Conservation (phyloP, 768 basidiomycete species). For the Russula lepida region DNA sequence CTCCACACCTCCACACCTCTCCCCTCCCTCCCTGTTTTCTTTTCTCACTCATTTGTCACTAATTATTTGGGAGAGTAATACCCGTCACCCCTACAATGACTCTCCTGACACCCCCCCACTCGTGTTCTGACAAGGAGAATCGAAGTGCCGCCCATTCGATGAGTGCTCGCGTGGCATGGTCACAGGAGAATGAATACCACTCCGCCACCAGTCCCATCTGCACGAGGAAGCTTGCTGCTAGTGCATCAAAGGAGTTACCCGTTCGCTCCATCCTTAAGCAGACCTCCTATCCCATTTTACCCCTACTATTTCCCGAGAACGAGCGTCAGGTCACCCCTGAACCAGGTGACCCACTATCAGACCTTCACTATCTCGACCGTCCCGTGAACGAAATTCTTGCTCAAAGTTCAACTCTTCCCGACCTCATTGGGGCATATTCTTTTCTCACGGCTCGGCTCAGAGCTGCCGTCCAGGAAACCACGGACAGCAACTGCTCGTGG, state of each 20-base stretch:
- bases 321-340: constrained; percentile 68
- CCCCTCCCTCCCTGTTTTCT: background rate
- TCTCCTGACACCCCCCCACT: constrained; percentile 54
- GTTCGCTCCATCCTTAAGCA: constrained; percentile 67
- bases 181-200: constrained; percentile 43
- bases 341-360: constrained; percentile 55
- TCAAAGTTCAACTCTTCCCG: constrained; percentile 38
- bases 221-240: constrained; percentile 14
- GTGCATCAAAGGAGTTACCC: constrained; percentile 38
- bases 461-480: constrained; percentile 32
- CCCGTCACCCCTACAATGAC: constrained; percentile 29
- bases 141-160: constrained; percentile 25
- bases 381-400: constrained; percentile 56
- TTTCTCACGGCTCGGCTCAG: constrained; percentile 60
- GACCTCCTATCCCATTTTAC: constrained; percentile 28
- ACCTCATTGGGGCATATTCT: constrained; percentile 68
- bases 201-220: constrained; percentile 28
- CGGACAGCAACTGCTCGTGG: constrained; percentile 55
- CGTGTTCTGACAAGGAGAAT: constrained; percentile 51
- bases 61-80: background rate
- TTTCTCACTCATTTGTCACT: background rate
- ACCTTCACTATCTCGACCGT: constrained; percentile 55
- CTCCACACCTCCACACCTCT: background rate
- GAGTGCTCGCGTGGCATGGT: constrained; percentile 41
- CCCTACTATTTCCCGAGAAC: constrained; percentile 33